Conservation (phyloP, 352 stramenopile genomes). For the Phytopythium mirpurense region DNA sequence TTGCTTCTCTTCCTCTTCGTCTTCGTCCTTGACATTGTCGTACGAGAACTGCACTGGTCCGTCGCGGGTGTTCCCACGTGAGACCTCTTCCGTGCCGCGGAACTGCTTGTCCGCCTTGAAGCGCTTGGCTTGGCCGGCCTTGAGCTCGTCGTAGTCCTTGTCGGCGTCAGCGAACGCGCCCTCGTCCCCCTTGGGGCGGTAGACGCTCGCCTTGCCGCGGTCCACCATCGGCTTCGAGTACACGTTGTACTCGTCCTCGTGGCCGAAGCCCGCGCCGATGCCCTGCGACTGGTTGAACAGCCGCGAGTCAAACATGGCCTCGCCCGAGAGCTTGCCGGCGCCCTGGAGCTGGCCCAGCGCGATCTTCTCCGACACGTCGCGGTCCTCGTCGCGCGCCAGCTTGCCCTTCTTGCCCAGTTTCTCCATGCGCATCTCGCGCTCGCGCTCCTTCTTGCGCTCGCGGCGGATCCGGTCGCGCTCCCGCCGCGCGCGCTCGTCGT, state of each 20-base stretch:
- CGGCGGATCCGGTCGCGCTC: constrained; percentile 79
- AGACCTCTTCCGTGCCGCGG: constrained; percentile 70
- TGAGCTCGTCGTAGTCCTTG: constrained; percentile 92
- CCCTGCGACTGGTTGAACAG: constrained; percentile 98
- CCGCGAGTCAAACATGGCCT: constrained; percentile 94
- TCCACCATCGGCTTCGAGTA: constrained; percentile 98
- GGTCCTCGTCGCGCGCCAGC: constrained; percentile 92
- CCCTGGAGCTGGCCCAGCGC: constrained; percentile 95
- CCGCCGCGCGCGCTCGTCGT: constrained; percentile 33
- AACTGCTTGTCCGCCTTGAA: constrained; percentile 90
- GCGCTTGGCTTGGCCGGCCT: constrained; percentile 60
- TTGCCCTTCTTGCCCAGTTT: constrained; percentile 90
- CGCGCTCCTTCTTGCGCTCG: constrained; percentile 93
- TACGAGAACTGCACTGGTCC: constrained; percentile 88
- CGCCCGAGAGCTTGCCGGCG: constrained; percentile 68
- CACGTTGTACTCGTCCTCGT: constrained; percentile 98
- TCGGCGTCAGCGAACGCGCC: constrained; percentile 81
- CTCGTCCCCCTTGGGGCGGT: constrained; percentile 86
- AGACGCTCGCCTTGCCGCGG: constrained; percentile 85
- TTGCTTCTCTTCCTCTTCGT: constrained; percentile 20
- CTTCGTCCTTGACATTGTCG: constrained; percentile 38
- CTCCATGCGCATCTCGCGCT: constrained; percentile 93
- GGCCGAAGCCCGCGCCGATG: constrained; percentile 94
- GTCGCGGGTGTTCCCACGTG: constrained; percentile 30
- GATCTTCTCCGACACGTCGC: constrained; percentile 99